Evolutionary conservation across 805 yeast species (phyloP).

Genomic region (Barnettozyma botsteinii): DNA sequence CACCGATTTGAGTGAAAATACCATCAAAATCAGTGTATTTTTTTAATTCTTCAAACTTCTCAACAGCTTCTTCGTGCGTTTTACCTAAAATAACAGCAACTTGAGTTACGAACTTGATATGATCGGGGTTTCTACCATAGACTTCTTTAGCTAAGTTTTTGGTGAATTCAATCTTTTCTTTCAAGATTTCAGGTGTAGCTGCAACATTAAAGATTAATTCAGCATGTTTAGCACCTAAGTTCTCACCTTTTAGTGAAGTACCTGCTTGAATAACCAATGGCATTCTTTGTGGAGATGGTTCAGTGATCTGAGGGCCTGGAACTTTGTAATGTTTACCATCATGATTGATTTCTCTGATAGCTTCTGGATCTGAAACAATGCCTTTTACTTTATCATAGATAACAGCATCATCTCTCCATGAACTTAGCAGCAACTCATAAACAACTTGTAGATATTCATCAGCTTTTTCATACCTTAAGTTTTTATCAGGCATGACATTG

Average conservation of each 20-base stretch:
- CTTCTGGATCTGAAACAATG: slow-evolving; percentile 28
- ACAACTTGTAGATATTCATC: slow-evolving; percentile 37
- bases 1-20: slow-evolving; percentile 35
- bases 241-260: slow-evolving; percentile 30
- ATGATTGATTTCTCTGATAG: slow-evolving; percentile 31
- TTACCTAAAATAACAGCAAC: slow-evolving; percentile 25
- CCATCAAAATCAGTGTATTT: slow-evolving; percentile 33
- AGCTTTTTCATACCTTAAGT: slow-evolving; percentile 35
- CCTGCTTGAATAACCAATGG: slow-evolving; percentile 38
- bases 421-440: slow-evolving; percentile 33
- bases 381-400: slow-evolving; percentile 20
- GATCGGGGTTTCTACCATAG: slow-evolving; percentile 18
- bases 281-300: slow-evolving; percentile 35
- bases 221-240: slow-evolving; percentile 35
- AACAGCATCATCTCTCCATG: slow-evolving; percentile 35
- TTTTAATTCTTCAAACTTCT: slow-evolving; percentile 26
- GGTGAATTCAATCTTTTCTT: slow-evolving; percentile 20
- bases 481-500: slow-evolving; percentile 32
- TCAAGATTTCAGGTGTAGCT: slow-evolving; percentile 27
- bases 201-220: slow-evolving; percentile 33
- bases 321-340: slow-evolving; percentile 19
- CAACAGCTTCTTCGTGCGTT: slow-evolving; percentile 34
- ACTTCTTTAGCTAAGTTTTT: slow-evolving; percentile 26
- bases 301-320: slow-evolving; percentile 33
- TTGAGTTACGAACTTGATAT: slow-evolving; percentile 15